phyloP scores from a whole-genome alignment of 768 basidiomycete species.

The Boletus vinaceobasis region DNA sequence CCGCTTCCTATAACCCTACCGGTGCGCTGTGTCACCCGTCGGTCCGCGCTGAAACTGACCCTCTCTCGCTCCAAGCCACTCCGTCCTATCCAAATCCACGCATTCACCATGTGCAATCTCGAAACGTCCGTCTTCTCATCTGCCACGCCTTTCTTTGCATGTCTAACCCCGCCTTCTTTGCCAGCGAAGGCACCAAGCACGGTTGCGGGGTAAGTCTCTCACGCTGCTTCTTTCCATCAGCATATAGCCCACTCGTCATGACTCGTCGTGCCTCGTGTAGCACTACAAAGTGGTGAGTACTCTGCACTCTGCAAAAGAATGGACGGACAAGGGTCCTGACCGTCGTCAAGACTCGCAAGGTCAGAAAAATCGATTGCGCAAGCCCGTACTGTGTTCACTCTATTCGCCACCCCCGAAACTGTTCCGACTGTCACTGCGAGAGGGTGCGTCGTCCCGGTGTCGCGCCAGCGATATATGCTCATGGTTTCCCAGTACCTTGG shows the following conservation, averaged over 20 bases:
- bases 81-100: constrained; percentile 7
- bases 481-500: constrained; percentile 49
- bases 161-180: constrained; percentile 26
- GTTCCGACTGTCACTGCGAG: constrained; percentile 43
- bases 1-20: constrained; percentile 6
- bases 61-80: constrained; percentile 1
- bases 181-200: constrained; percentile 70
- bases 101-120: constrained; percentile 49
- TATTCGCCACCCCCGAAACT: constrained; percentile 37
- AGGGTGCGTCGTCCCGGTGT: constrained; percentile 30
- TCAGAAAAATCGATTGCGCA: constrained; percentile 34
- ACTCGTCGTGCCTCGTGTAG: constrained; percentile 27
- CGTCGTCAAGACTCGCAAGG: constrained; percentile 31
- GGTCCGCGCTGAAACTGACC: constrained; percentile 1
- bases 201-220: constrained; percentile 57
- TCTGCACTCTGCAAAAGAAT: constrained; percentile 24
- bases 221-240: constrained; percentile 13
- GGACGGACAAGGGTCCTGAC: neutral
- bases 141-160: constrained; percentile 14
- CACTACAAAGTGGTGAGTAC: constrained; percentile 69
- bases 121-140: constrained; percentile 43
- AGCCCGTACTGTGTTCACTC: constrained; percentile 41
- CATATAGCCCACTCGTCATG: constrained; percentile 5
- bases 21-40: constrained; percentile 16
- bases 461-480: constrained; percentile 1